phyloP scores from a whole-genome alignment of 768 basidiomycete species.

The Suillus americanus region DNA sequence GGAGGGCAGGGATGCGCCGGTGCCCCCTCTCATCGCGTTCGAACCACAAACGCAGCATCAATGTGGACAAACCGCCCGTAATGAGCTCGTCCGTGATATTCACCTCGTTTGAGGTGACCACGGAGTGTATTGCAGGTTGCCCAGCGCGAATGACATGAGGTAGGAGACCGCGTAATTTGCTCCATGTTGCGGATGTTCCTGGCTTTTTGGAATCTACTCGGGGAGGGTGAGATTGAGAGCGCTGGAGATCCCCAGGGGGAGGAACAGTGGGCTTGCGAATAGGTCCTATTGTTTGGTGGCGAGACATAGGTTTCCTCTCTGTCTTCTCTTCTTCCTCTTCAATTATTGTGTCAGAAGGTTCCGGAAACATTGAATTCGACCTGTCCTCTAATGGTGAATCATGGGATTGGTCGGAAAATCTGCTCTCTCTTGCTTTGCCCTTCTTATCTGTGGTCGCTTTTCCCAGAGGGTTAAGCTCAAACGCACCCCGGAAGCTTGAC shows the following conservation, averaged over 20 bases:
- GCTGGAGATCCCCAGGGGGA: conserved; percentile 16
- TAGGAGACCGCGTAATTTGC: conserved; percentile 61
- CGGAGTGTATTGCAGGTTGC: conserved; percentile 43
- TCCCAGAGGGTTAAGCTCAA: conserved; percentile 45
- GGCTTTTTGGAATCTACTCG: conserved; percentile 20
- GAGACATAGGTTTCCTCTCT: conserved; percentile 25
- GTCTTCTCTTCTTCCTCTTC: conserved; percentile 23
- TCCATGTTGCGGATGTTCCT: conserved; percentile 50
- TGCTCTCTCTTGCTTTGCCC: conserved; percentile 52
- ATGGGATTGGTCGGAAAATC: conserved; percentile 50
- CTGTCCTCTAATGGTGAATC: conserved; percentile 53
- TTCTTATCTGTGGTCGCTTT: conserved; percentile 48
- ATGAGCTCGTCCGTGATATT: conserved; percentile 85
- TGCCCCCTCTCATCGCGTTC: conserved; percentile 85
- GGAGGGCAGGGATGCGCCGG: conserved; percentile 73
- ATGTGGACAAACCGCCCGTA: conserved; percentile 71
- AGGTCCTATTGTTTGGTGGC: conserved; percentile 5
- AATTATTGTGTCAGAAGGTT: conserved; percentile 29
- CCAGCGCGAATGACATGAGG: conserved; percentile 45
- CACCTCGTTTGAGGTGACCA: conserved; percentile 52
- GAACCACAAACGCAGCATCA: conserved; percentile 82
- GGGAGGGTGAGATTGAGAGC: conserved; percentile 30
- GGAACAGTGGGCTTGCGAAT: conserved; percentile 7
- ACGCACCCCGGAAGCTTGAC: conserved; percentile 59
- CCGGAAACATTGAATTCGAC: conserved; percentile 6